A percentile compares a stretch with the other conserved stretches of the same genome.
phyloP scores from a whole-genome alignment of 148 eudicot genomes.

The Silene conica region DNA sequence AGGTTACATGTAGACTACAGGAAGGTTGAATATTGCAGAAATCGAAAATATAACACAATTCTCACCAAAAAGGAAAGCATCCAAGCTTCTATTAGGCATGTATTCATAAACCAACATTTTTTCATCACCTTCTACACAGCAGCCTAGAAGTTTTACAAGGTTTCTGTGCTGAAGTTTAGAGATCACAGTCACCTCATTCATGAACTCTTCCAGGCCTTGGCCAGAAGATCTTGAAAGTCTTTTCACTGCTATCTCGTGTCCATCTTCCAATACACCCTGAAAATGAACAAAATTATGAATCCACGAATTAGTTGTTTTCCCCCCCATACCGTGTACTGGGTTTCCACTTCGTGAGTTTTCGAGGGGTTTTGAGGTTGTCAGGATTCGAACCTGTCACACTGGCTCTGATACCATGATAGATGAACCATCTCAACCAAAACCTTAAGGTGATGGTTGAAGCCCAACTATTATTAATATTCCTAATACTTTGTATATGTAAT shows the following conservation, averaged over 20 bases:
- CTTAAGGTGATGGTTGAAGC: no score
- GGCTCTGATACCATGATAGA: no score
- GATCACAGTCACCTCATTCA: slow-evolving; percentile 43
- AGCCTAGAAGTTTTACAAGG: slow-evolving; percentile 50
- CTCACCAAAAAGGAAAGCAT: slow-evolving; percentile 40
- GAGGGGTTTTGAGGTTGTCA: no score
- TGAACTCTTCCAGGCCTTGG: slow-evolving; percentile 52
- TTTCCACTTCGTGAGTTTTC: no score
- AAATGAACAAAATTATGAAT: neutral
- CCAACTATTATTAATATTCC: no score
- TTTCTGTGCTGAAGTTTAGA: slow-evolving; percentile 53
- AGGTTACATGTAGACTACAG: neutral
- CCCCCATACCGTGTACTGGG: no score
- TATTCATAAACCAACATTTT: slow-evolving; percentile 48
- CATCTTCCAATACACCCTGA: slow-evolving; percentile 30
- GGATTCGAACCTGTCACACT: no score
- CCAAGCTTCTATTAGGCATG: slow-evolving; percentile 45
- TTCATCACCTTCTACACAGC: slow-evolving; percentile 44
- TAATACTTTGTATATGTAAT: neutral
- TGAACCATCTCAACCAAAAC: no score
- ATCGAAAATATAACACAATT: neutral
- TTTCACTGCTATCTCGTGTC: slow-evolving; percentile 45
- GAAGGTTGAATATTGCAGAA: neutral
- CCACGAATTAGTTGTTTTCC: neutral
- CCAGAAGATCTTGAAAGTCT: slow-evolving; percentile 43